Evolutionary conservation across 352 stramenopile species (phyloP), one percentile per base, ranked within the genome.

Genomic region (Thalassiosira ordinaria): DNA sequence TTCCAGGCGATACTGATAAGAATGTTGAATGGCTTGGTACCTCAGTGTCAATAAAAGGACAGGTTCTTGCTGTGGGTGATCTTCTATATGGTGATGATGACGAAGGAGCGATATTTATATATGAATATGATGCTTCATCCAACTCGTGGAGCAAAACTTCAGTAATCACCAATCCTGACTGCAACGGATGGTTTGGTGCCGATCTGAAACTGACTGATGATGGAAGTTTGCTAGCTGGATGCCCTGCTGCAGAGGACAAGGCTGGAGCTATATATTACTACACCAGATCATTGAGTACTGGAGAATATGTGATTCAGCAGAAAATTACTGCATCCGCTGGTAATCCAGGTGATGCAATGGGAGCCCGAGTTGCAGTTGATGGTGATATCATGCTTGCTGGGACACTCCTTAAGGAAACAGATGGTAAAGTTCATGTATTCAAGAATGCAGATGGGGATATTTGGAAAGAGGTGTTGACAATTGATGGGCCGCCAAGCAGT

Each of bases 221-320:
- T 6, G 7, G n/a, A 22, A 13, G 9, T 3, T 47, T 63, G 18
- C 2, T 26, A 5, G 27, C 46, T 16, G 24, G 3, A 26, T 63
- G 55, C 26, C 16, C 55, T 24, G 14, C 7, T 16, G 20, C 41
- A 13, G 2, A 7, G 22, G 18, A 46, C n/a, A 3, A 18, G 11
- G 46, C 16, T 22, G 55, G 55, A 63, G 55, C 55, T 39, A 27
- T 63, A 4, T 63, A 46, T 18, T 63, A 63, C 18, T 63, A 47
- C 18, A 46, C 6, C 3, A 3, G n/a, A 7, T 11, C 20, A 22
- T 22, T 24, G 26, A 2, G 14, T 46, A 8, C 4, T 5, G 16
- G 11, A 26, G 16, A 63, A 63, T 63, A 24, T 63, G 55, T 63
- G 2, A 5, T 63, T 5, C 16, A 47, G 27, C 55, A 63, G 26